Evolutionary conservation across 345 rosid genomes (phyloP).

Genomic region (Aquilaria malaccensis): DNA sequence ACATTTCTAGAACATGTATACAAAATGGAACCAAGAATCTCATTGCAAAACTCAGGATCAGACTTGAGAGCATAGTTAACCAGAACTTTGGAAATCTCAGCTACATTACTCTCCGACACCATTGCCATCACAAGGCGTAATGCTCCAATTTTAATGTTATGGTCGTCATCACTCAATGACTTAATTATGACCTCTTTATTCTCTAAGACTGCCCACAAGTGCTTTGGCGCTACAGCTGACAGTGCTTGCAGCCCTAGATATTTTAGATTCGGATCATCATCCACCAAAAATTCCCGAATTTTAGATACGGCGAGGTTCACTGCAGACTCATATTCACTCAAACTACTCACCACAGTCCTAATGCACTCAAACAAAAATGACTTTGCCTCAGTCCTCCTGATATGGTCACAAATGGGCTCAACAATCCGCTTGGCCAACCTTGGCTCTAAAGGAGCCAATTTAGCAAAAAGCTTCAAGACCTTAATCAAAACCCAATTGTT

Average conservation of each 20-base stretch:
- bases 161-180: conserved; percentile 82
- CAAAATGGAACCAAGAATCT: conserved; percentile 75
- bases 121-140: conserved; percentile 76
- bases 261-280: conserved; percentile 86
- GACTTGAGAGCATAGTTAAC: conserved; percentile 82
- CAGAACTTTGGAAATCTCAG: conserved; percentile 72
- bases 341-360: conserved; percentile 68
- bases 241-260: conserved; percentile 90
- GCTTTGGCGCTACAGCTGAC: conserved; percentile 52
- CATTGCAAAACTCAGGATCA: conserved; percentile 77
- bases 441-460: conserved; percentile 71
- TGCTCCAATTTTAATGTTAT: conserved; percentile 71
- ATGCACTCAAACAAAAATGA: conserved; percentile 87
- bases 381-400: conserved; percentile 79
- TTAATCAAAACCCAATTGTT: conserved; percentile 90
- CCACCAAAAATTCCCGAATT: conserved; percentile 61
- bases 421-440: conserved; percentile 74
- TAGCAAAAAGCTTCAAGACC: conserved; percentile 74
- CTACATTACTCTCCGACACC: conserved; percentile 78
- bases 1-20: conserved; percentile 59
- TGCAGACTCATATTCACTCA: conserved; percentile 80
- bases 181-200: conserved; percentile 78
- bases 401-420: conserved; percentile 80
- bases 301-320: conserved; percentile 69
- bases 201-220: conserved; percentile 82